Evolutionary conservation across 768 basidiomycete genomes (phyloP).

Genomic region (Hericium rajendrae): DNA sequence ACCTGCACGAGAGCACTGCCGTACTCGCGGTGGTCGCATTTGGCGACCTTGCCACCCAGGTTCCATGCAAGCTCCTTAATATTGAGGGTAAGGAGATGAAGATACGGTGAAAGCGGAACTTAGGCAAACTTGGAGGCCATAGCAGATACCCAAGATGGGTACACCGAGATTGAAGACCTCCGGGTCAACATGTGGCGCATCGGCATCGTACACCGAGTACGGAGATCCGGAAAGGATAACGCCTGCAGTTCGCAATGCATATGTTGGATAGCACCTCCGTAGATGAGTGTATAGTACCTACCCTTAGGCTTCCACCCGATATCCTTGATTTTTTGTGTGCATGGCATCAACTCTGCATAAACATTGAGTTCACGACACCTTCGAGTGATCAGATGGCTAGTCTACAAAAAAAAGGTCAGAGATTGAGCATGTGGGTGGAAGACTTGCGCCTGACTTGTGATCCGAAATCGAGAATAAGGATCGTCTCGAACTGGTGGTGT

Average conservation of each 20-base stretch:
- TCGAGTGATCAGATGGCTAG: constrained; percentile 94
- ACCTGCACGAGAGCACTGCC: constrained; percentile 82
- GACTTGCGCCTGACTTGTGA: constrained; percentile 58
- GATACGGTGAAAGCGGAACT: background rate
- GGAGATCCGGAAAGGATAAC: constrained; percentile 97
- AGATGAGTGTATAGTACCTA: constrained; percentile 22
- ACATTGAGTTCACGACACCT: constrained; percentile 96
- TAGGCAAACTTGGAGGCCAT: constrained; percentile 75
- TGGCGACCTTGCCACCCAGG: constrained; percentile 73
- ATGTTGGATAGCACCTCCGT: background rate
- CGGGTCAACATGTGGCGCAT: constrained; percentile 90
- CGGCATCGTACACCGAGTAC: constrained; percentile 92
- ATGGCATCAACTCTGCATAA: constrained; percentile 96
- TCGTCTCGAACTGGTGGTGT: constrained; percentile 91
- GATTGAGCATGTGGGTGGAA: background rate
- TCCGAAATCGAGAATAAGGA: constrained; percentile 95
- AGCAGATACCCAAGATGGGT: constrained; percentile 94
- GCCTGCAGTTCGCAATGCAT: constrained; percentile 33
- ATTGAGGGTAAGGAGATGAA: background rate
- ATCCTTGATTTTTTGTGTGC: constrained; percentile 83
- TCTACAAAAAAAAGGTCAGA: constrained; percentile 37
- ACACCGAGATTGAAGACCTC: constrained; percentile 81
- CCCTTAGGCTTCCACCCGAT: constrained; percentile 93
- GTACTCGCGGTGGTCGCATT: constrained; percentile 90
- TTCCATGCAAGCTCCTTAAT: constrained; percentile 92